A percentile compares a stretch with the other conserved stretches of the same genome.
Conservation (phyloP, 1,139 yeast species). For the Candida frijolesensis region DNA sequence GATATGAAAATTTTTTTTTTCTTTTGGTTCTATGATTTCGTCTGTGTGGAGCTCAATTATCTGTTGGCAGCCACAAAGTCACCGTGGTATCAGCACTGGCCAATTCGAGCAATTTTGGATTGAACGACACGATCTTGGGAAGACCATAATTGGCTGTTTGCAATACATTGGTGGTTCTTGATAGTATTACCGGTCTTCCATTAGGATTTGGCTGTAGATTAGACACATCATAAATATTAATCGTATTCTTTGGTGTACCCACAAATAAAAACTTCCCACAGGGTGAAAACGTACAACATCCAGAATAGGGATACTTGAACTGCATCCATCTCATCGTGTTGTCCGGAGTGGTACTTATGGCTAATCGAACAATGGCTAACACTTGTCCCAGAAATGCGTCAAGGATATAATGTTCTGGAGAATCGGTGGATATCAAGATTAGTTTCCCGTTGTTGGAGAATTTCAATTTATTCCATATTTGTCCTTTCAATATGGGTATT, state of each 20-base stretch:
- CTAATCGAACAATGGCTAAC: slow-evolving; percentile 50
- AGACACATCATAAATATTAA: slow-evolving; percentile 66
- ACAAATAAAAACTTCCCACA: slow-evolving; percentile 76
- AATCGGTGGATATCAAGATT: slow-evolving; percentile 65
- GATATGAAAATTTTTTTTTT: slow-evolving; percentile 5
- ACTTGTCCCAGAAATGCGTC: slow-evolving; percentile 74
- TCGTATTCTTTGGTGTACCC: slow-evolving; percentile 59
- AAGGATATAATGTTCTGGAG: slow-evolving; percentile 55
- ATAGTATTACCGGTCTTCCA: slow-evolving; percentile 8
- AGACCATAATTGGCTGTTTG: slow-evolving; percentile 30
- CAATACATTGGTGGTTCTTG: slow-evolving; percentile 20
- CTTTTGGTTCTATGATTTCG: not conserved
- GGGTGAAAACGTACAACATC: slow-evolving; percentile 73
- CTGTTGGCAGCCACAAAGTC: slow-evolving; percentile 40
- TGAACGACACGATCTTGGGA: slow-evolving; percentile 70
- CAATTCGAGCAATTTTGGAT: slow-evolving; percentile 74
- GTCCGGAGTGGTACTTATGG: slow-evolving; percentile 1
- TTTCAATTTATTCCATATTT: slow-evolving; percentile 67
- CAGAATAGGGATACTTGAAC: slow-evolving; percentile 53
- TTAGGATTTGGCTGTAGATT: slow-evolving; percentile 30
- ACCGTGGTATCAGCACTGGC: slow-evolving; percentile 77
- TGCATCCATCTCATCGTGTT: slow-evolving; percentile 24
- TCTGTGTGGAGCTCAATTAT: slow-evolving; percentile 18
- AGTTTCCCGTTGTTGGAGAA: slow-evolving; percentile 82
- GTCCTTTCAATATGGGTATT: slow-evolving; percentile 27